Evolutionary conservation across 2,329 filamentous ascomycete genomes (phyloP), one percentile per base, ranked within the genome.

Genomic region (Sporothrix inflata): DNA sequence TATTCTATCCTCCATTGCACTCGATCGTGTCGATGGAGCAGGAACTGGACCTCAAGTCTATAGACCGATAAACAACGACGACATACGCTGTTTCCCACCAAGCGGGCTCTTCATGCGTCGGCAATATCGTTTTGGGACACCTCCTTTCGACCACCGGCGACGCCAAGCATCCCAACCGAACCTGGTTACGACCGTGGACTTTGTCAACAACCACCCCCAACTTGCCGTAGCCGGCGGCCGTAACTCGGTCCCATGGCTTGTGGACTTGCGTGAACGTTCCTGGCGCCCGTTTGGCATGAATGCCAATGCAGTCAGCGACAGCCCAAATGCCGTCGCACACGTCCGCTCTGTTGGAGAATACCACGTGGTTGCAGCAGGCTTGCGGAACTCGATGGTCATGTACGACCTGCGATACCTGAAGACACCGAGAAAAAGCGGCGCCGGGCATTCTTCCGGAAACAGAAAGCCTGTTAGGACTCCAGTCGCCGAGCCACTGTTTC

Each of bases 401-500:
- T 91, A 89, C 76, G 89, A 91, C 74, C 74, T 87, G 42, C 87
- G 89, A 1, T 88, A 83, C 74, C 19, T 75, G 14, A 34, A 34
- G n/a, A 16, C 71, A 24, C 19, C 51, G 2, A n/a, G 49, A n/a
- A 16, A 9, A n/a, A 9, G 12, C 38, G 21, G 60, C 16, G n/a
- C 19, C 38, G 38, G 38, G 5, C 7, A 9, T 9, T 40, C 40
- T 12, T 45, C 16, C 4, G n/a, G 38, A n/a, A 14, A 4, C 16
- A 9, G 21, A 24, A 47, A 27, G 38, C 11, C 2, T 3, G 12
- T 21, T 16, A 24, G 16, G n/a, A 12, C 34, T 21, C 21, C 51
- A 14, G 27, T 19, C 24, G 76, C 79, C 0, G 74, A 66, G 5
- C 83, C 88, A 0, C 76, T 88, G 1, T 77, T 90, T 9, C 70